phyloP scores from a whole-genome alignment of 176 grass and related monocot species.

The Echinochloa phyllopogon region DNA sequence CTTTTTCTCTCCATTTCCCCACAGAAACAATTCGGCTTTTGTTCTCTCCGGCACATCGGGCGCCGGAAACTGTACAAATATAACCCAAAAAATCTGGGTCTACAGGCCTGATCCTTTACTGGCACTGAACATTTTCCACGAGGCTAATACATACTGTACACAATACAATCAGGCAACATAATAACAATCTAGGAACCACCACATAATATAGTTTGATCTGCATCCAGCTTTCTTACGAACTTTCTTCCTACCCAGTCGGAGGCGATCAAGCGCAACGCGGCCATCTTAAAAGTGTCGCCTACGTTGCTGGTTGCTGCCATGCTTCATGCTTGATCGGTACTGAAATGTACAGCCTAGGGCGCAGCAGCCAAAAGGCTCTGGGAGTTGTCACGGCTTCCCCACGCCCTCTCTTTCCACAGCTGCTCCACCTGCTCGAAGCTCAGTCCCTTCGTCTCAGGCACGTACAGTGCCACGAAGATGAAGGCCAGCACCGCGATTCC shows the following conservation, averaged over 20 bases:
- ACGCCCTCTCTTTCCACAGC: conserved; percentile 79
- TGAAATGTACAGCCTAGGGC: conserved; percentile 17
- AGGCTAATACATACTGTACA: neutral
- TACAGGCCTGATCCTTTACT: neutral
- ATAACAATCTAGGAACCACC: neutral
- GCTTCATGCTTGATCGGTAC: neutral
- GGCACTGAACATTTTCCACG: neutral
- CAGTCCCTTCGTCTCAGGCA: conserved; percentile 91
- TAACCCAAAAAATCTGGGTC: neutral
- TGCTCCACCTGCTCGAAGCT: conserved; percentile 82
- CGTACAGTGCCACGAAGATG: conserved; percentile 67
- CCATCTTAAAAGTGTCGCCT: conserved; percentile 30
- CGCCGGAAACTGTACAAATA: conserved; percentile 17
- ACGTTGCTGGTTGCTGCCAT: neutral
- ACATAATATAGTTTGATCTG: neutral
- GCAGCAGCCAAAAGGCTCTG: conserved; percentile 54
- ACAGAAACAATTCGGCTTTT: neutral
- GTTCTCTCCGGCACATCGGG: neutral
- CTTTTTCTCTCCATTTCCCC: neutral
- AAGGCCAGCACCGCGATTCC: conserved; percentile 67
- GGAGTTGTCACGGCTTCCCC: conserved; percentile 42
- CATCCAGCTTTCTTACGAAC: neutral
- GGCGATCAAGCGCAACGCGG: neutral
- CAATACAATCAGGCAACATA: neutral
- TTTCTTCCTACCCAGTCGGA: neutral